Conservation (phyloP, 1,139 yeast species). For the Scheffersomyces stambukii region DNA sequence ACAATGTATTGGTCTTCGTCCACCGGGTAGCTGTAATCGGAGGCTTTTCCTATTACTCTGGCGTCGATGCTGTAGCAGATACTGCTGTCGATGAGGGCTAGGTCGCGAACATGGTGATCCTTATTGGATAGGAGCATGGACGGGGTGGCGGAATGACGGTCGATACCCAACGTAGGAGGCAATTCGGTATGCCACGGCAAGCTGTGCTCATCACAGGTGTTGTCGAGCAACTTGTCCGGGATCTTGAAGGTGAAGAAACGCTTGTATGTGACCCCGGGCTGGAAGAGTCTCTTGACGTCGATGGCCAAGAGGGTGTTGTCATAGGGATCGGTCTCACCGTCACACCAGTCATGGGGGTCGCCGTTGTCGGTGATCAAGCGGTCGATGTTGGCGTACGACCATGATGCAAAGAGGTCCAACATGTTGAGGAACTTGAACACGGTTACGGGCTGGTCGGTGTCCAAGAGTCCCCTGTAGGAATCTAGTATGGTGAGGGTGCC, state of each 20-base stretch:
- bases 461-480: slow-evolving; percentile 23
- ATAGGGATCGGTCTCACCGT: slow-evolving; percentile 42
- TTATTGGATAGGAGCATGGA: slow-evolving; percentile 21
- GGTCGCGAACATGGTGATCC: slow-evolving; percentile 23
- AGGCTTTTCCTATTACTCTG: slow-evolving; percentile 40
- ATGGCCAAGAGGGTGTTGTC: slow-evolving; percentile 37
- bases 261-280: slow-evolving; percentile 39
- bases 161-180: slow-evolving; percentile 37
- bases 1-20: slow-evolving; percentile 33
- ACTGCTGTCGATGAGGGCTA: slow-evolving; percentile 36
- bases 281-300: slow-evolving; percentile 34
- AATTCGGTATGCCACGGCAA: slow-evolving; percentile 33
- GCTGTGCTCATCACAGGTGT: slow-evolving; percentile 35
- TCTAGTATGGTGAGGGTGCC: slow-evolving; percentile 28
- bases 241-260: slow-evolving; percentile 40
- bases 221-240: slow-evolving; percentile 41
- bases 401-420: slow-evolving; percentile 45
- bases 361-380: slow-evolving; percentile 43
- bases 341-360: slow-evolving; percentile 49
- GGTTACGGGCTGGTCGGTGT: slow-evolving; percentile 21
- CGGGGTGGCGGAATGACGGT: slow-evolving; percentile 20
- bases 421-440: slow-evolving; percentile 38
- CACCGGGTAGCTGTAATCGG: slow-evolving; percentile 24
- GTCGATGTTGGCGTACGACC: slow-evolving; percentile 46
- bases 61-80: slow-evolving; percentile 38